Conservation (phyloP, 1,139 yeast genomes). For the Hyphopichia khmerensis region DNA sequence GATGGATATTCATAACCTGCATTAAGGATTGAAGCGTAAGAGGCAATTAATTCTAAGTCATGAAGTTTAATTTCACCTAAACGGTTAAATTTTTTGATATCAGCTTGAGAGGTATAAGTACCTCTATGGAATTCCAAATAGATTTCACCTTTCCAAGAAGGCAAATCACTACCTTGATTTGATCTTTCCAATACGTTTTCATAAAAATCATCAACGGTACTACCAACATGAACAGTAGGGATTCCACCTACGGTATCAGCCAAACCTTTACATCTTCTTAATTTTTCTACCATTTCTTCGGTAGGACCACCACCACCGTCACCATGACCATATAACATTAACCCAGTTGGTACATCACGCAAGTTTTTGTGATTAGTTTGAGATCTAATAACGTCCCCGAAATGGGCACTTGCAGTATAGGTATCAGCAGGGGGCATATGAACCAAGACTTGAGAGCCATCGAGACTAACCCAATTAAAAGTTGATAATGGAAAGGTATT, state of each 20-base stretch:
- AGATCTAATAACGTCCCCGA: slow-evolving; percentile 86
- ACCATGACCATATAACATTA: slow-evolving; percentile 86
- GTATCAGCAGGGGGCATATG: slow-evolving; percentile 99
- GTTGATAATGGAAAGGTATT: slow-evolving; percentile 86
- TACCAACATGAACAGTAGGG: slow-evolving; percentile 79
- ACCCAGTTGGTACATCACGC: slow-evolving; percentile 75
- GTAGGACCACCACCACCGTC: slow-evolving; percentile 99
- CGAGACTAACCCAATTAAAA: slow-evolving; percentile 93
- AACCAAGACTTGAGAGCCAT: slow-evolving; percentile 87
- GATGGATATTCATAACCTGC: slow-evolving; percentile 67
- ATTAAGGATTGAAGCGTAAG: slow-evolving; percentile 62
- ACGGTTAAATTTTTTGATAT: slow-evolving; percentile 79
- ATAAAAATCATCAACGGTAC: slow-evolving; percentile 76
- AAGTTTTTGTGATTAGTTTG: slow-evolving; percentile 79
- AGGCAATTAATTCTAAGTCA: slow-evolving; percentile 81
- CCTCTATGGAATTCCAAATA: slow-evolving; percentile 96
- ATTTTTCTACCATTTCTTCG: slow-evolving; percentile 86
- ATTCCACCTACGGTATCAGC: slow-evolving; percentile 77
- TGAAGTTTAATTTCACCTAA: slow-evolving; percentile 74
- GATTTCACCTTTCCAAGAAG: slow-evolving; percentile 90
- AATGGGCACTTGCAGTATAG: slow-evolving; percentile 88
- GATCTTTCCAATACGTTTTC: slow-evolving; percentile 63
- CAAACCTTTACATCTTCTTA: slow-evolving; percentile 87
- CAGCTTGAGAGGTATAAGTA: slow-evolving; percentile 91
- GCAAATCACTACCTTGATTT: slow-evolving; percentile 63